Evolutionary conservation across 208 protist species (phyloP), one percentile per base, ranked within the genome.

Genomic region (Herpetomonas tarakana): DNA sequence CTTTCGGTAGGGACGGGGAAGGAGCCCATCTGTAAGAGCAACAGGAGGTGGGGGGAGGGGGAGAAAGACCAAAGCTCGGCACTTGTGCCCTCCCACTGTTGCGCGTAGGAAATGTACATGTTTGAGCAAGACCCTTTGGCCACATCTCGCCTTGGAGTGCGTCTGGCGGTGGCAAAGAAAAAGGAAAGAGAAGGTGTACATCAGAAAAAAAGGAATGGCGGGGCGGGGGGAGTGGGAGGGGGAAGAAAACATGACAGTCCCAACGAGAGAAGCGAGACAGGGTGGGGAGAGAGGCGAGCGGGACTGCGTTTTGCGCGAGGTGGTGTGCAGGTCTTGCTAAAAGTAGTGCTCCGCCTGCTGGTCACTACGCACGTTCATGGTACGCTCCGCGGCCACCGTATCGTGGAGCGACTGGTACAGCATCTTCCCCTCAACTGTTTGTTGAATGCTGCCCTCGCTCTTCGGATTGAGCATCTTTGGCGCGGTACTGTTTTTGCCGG

Each of bases 341-440:
- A n/a, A n/a, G n/a, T n/a, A n/a, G n/a, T n/a, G n/a, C 26, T 69
- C 58, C 6, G 30, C 53, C 25, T 78, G 57, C 19, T 55, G 58
- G 45, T 91, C 76, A 22, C 81, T 69, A 38, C 85, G 82, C 2
- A 73, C 44, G 64, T 92, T 94, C 50, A 94, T 83, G 11, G 51
- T 47, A 1, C 71, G 69, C 50, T 94, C 84, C 0, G 65, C 63
- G 2, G 70, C 68, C 0, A 76, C 59, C 0, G 73, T 82, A 18
- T 77, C 52, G 24, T 62, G 61, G 28, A 91, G 46, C 6, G 85
- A 47, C 28, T 55, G 41, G 59, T 84, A 83, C 58, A 89, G 65
- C 75, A 89, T 78, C 6, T 58, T 58, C 0, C 88, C 88, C 62
- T 94, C 85, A 9, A 82, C 70, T 0, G 81, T 94, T 31, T 57